Percentiles rank a stretch among this genome's conserved stretches.
Evolutionary conservation across 257 asterid species (phyloP).

Genomic region (Solanum ossicruentum): DNA sequence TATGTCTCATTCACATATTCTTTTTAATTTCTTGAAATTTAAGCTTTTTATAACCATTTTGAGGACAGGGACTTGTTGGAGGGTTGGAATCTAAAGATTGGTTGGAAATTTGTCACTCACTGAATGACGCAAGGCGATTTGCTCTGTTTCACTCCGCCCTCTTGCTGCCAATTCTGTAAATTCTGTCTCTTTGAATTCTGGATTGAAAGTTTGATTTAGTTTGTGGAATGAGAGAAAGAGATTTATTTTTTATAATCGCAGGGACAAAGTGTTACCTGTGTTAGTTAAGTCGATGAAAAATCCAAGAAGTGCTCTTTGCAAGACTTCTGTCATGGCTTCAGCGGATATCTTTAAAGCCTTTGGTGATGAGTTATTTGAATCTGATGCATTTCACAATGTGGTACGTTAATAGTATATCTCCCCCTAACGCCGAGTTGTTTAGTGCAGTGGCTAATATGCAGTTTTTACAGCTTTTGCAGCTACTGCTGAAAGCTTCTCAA

Average conservation of each 20-base stretch:
- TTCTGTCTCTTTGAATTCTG: background rate
- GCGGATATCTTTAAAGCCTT: conserved; percentile 70
- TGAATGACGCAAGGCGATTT: conserved; percentile 70
- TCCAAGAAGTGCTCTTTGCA: conserved; percentile 94
- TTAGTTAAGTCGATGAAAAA: conserved; percentile 81
- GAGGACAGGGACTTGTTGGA: conserved; percentile 55
- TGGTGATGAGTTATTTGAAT: conserved; percentile 50
- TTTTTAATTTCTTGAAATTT: background rate
- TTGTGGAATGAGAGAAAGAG: background rate
- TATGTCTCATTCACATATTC: background rate
- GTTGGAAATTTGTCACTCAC: conserved; percentile 81
- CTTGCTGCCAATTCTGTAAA: conserved; percentile 70
- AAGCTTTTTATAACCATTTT: background rate
- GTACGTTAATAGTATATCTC: conserved; percentile 13
- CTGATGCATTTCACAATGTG: conserved; percentile 56
- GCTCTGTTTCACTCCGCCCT: conserved; percentile 53
- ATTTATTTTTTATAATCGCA: conserved; percentile 1
- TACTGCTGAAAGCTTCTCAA: conserved; percentile 79
- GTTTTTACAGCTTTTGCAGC: conserved; percentile 59
- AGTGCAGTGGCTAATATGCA: background rate
- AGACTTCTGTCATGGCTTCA: conserved; percentile 88
- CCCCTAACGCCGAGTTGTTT: background rate
- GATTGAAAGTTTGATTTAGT: background rate
- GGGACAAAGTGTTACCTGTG: conserved; percentile 53
- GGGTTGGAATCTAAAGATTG: conserved; percentile 93